Evolutionary conservation across 352 stramenopile species (phyloP), one percentile per base, ranked within the genome.

Genomic region (Phytophthora tubulina): DNA sequence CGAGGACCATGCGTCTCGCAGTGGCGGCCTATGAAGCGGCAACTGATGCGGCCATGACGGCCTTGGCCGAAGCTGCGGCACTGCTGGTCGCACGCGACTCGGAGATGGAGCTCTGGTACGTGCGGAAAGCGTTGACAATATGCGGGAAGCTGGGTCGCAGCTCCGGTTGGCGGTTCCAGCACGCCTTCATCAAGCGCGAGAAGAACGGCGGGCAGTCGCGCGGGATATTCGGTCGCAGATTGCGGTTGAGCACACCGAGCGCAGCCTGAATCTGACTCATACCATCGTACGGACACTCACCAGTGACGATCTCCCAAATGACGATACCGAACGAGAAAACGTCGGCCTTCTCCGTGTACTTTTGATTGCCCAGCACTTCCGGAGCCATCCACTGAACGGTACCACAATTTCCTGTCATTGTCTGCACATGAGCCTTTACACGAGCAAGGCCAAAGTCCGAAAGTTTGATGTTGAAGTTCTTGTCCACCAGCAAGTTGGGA

Each of bases 271-370:
- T 92, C 59, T 93, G 89, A 46, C 85, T 84, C 88, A 97, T 93
- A 5, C 88, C 92, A 54, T 95, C 86, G 76, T 96, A 97, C 30
- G 92, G 92, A 63, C 94, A 95, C 56, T 88, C 81, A 13, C 91
- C 80, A 9, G 91, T 94, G 54, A 96, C 90, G 50, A 97, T 95
- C 68, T 97, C 91, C 91, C 92, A 97, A 54, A 97, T 88, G 35
- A 97, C 93, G 57, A 97, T 96, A 8, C 81, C 89, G 56, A 97
- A 96, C 48, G 85, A 95, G 64, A 96, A 97, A 13, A 97, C 91
- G 52, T 97, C 90, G 3, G 89, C 89, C 73, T 97, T 97, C 63
- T 97, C 91, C 36, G 90, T 96, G 79, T 97, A 97, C 73, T 93
- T 91, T 42, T 96, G 84, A 41, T 91, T 92, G 42, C 89, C 91